Percentiles rank a stretch among this genome's conserved stretches.
phyloP scores from a whole-genome alignment of 768 basidiomycete species.

The Mycena galericulata region DNA sequence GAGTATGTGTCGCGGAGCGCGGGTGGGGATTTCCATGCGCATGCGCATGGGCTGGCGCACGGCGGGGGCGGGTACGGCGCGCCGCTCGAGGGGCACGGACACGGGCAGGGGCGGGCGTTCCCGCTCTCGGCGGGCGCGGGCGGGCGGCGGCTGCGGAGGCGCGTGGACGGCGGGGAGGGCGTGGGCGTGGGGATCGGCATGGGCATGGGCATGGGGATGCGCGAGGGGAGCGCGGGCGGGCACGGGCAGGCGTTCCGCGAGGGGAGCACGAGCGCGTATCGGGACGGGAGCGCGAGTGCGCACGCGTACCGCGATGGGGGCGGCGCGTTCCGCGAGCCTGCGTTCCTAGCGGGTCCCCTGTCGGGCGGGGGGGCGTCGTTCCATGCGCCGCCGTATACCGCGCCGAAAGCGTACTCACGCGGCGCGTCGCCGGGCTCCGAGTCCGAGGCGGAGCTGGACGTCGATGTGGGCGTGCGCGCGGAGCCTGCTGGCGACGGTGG shows the following conservation, averaged over 20 bases:
- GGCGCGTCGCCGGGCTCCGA: not conserved
- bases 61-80: not conserved
- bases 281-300: too few species aligned
- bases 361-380: not conserved
- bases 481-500: not conserved
- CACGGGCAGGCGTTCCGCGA: not conserved
- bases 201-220: not conserved
- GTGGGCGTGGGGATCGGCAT: too few species aligned
- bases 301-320: not conserved
- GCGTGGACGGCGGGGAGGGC: conserved; percentile 24
- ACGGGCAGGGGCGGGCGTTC: not conserved
- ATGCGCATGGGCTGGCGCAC: not conserved
- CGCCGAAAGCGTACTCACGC: too few species aligned
- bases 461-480: not conserved
- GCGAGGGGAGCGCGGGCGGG: not conserved
- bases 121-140: conserved; percentile 24
- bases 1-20: too few species aligned
- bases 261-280: not conserved
- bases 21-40: too few species aligned
- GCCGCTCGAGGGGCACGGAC: not conserved
- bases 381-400: not conserved
- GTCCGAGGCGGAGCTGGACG: not conserved
- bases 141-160: conserved; percentile 24
- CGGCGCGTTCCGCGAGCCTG: not conserved
- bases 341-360: not conserved